phyloP scores from a whole-genome alignment of 495 filamentous ascomycete species.

The Hypoxylon lienhwacheense region DNA sequence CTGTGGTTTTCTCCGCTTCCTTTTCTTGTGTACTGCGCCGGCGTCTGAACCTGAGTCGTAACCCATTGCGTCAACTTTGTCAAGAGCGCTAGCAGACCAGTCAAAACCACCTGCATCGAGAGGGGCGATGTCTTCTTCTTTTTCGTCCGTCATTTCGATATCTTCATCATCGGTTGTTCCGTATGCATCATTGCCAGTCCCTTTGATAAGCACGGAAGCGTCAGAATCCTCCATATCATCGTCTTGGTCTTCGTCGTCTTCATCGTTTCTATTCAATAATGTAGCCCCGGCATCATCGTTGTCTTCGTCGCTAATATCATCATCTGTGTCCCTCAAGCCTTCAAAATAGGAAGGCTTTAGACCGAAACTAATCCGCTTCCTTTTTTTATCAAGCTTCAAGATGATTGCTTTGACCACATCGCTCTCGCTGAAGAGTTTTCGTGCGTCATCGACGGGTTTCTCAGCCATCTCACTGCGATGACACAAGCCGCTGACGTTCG shows the following conservation, averaged over 20 bases:
- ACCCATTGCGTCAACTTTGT: constrained; percentile 51
- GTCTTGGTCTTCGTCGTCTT: constrained; percentile 48
- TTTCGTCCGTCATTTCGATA: constrained; percentile 50
- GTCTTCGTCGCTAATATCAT: constrained; percentile 50
- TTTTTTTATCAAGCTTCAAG: constrained; percentile 70
- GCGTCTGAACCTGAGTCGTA: constrained; percentile 51
- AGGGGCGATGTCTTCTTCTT: constrained; percentile 48
- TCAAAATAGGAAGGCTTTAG: constrained; percentile 91
- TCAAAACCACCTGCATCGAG: constrained; percentile 83
- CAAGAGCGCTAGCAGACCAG: constrained; percentile 70
- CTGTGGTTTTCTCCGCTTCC: constrained; percentile 74
- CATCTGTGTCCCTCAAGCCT: constrained; percentile 58
- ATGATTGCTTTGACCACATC: constrained; percentile 90
- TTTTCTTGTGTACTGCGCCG: constrained; percentile 66
- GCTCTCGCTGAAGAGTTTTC: constrained; percentile 80
- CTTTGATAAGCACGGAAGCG: constrained; percentile 56
- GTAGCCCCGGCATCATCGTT: constrained; percentile 53
- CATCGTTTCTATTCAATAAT: constrained; percentile 45
- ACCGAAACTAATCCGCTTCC: constrained; percentile 79
- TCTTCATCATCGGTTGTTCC: constrained; percentile 53
- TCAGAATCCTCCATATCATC: constrained; percentile 54
- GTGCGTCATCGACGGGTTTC: constrained; percentile 72
- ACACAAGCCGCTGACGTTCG: constrained; percentile 87
- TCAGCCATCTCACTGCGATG: constrained; percentile 90
- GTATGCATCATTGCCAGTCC: constrained; percentile 45